phyloP scores from a whole-genome alignment of 768 basidiomycete genomes.

The Boletus sp. region DNA sequence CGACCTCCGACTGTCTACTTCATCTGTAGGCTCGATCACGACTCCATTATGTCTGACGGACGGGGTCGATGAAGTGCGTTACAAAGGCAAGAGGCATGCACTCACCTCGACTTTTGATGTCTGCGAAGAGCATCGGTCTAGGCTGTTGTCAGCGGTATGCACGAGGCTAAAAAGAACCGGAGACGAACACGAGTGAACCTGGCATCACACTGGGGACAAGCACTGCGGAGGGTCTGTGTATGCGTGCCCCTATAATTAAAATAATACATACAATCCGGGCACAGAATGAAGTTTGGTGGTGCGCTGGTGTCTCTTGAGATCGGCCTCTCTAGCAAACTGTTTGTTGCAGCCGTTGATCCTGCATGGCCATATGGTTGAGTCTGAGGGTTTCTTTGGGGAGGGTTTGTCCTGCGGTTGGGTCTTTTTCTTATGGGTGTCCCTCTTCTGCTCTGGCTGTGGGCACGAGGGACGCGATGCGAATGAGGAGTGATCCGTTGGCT shows the following conservation, averaged over 20 bases:
- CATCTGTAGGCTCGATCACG: conserved; percentile 51
- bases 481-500: conserved; percentile 16
- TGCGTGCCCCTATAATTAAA: conserved; percentile 15
- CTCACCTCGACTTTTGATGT: conserved; percentile 77
- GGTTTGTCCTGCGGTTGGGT: conserved; percentile 42
- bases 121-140: conserved; percentile 81
- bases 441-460: conserved; percentile 41
- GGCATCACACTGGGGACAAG: conserved; percentile 79
- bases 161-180: conserved; percentile 10
- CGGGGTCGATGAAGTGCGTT: neutral
- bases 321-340: conserved; percentile 79
- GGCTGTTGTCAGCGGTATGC: conserved; percentile 15
- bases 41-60: conserved; percentile 58
- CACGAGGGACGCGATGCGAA: conserved; percentile 7
- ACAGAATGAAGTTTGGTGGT: conserved; percentile 76
- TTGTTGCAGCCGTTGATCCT: conserved; percentile 80
- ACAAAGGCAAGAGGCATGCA: conserved; percentile 8
- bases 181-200: conserved; percentile 71
- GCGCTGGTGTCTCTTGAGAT: conserved; percentile 77
- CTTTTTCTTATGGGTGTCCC: conserved; percentile 41
- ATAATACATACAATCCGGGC: conserved; percentile 61
- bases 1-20: conserved; percentile 16
- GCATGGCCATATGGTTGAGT: conserved; percentile 71
- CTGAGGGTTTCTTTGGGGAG: conserved; percentile 47
- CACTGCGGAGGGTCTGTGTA: conserved; percentile 38